Conservation (phyloP, 2,329 filamentous ascomycete species). For the Phyllosticta ampelicida region DNA sequence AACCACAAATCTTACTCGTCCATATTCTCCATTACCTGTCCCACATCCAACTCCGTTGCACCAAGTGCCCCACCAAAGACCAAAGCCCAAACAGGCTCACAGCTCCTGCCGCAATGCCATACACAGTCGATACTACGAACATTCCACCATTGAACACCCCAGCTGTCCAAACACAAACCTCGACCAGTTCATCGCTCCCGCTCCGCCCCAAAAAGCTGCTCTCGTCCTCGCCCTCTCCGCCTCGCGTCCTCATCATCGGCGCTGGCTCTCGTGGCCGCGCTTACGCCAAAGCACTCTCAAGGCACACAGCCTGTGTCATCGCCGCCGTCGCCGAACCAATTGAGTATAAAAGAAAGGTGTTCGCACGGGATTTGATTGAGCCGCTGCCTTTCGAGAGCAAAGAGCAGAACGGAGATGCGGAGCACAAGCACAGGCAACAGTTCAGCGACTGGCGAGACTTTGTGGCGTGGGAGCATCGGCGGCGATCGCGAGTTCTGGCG, state of each 20-base stretch:
- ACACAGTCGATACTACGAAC: neutral
- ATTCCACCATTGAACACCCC: neutral
- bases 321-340: constrained; percentile 74
- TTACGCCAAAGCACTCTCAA: constrained; percentile 20
- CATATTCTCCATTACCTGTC: neutral
- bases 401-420: constrained; percentile 43
- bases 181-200: neutral
- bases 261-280: constrained; percentile 28
- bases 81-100: neutral
- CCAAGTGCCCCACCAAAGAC: neutral
- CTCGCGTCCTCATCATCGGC: constrained; percentile 27
- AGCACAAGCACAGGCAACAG: neutral
- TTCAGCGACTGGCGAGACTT: constrained; percentile 70
- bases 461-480: constrained; percentile 55
- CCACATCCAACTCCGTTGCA: neutral
- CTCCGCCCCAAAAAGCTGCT: constrained; percentile 1
- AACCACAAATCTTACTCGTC: neutral
- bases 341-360: constrained; percentile 59
- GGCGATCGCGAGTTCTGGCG: constrained; percentile 40
- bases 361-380: constrained; percentile 59
- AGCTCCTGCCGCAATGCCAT: neutral
- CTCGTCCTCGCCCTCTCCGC: constrained; percentile 1
- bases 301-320: constrained; percentile 45
- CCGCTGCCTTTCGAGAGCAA: constrained; percentile 30
- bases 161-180: neutral